Base-by-base conservation (phyloP, 1,284 basidiomycete genomes). In the Naganishia liquefaciens region DNA sequence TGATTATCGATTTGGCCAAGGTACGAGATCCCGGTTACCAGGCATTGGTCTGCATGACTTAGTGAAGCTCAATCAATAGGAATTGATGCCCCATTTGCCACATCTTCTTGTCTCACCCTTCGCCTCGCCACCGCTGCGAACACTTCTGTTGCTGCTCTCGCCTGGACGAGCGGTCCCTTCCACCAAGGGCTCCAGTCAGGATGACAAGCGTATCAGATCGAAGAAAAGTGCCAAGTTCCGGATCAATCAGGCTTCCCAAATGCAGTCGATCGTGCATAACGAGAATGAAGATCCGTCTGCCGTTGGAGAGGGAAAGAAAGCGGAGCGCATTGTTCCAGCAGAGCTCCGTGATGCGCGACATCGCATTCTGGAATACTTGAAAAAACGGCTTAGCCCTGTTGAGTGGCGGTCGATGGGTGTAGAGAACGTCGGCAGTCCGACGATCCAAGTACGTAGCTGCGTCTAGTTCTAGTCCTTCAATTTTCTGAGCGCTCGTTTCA, bases 121-220 rank as follows among this genome's bases (percentile, higher is more conserved):
- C 73, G 91, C 87, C 28, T 93, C 93, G 0, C 93, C 95, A 70
- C 89, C 92, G 43, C 70, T 94, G 54, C 87, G 92, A 42, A 85
- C 88, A 19, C 79, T 96, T 1, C 82, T 96, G 6, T 75, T 88
- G 6, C 81, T 95, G 37, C 81, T 95, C 21, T 87, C 85, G 7
- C 76, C 76, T 19, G 76, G 77, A 51, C 70, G 72, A 30, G 57
- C 71, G 2, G 73, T 80, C 28, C 79, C 76, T 1, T 1, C 80
- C 82, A 55, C 53, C 54, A 53, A 42, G 68, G 70, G 47, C 54
- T 73, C 25, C 11, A 25, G 55, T 9, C 52, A 55, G 2, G 65
- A 64, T n/a, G 64, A 52, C 23, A 60, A 52, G n/a, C 58, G 55
- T 21, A 74, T 80, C n/a, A 71, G 79, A 44, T 78, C 76, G 27